These are phyloP conservation scores for Pterothamnion heteromorphum DNA, from an alignment of 31 red algal species.

Conservation along the genomic window DNA sequence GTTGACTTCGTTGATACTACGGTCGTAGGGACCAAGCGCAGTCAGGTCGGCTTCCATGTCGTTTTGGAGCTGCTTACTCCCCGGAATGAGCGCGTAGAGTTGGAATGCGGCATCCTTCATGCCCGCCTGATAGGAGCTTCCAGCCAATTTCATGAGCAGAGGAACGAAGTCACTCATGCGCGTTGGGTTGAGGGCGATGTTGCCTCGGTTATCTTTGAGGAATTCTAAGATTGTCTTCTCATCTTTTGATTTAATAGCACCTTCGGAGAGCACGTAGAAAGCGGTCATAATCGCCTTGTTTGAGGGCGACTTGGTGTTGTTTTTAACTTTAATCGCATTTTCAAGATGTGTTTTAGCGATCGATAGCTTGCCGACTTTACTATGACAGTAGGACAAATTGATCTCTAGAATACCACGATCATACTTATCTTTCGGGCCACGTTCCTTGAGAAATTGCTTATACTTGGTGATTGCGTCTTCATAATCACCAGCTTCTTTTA, in stretches of 20 bases:
- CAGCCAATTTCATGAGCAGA: neutral
- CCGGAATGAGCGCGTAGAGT: neutral
- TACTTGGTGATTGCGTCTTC: neutral
- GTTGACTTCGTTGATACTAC: neutral
- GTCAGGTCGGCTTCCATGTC: neutral
- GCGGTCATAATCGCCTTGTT: neutral
- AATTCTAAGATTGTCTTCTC: neutral
- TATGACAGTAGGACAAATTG: neutral
- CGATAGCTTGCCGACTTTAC: neutral
- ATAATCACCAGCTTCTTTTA: neutral
- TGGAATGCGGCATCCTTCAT: neutral
- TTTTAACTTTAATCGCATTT: neutral
- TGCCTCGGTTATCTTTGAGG: neutral
- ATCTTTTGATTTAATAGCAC: neutral
- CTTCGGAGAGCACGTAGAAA: neutral
- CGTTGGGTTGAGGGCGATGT: neutral
- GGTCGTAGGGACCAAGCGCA: neutral
- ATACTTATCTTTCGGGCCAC: neutral
- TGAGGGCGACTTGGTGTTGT: neutral
- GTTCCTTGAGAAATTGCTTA: neutral
- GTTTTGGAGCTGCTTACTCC: neutral
- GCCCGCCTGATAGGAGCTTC: neutral
- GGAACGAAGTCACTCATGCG: neutral
- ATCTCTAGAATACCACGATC: neutral
- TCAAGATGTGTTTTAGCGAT: neutral